phyloP scores from a whole-genome alignment of 768 basidiomycete species.

The Rhodotorula diobovata region DNA sequence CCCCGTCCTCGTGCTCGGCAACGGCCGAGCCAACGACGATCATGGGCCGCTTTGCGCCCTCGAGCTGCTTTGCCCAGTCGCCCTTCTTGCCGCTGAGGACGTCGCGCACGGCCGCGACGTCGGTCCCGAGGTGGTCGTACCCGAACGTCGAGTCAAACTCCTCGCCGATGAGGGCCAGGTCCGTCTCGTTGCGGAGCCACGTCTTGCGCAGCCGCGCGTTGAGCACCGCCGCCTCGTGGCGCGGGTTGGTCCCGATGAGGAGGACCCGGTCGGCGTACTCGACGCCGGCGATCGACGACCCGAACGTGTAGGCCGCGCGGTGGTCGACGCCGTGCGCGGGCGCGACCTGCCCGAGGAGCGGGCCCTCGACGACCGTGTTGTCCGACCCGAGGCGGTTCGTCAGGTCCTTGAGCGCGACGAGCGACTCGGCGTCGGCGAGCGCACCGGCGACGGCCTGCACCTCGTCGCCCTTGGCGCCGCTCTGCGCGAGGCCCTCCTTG shows the following conservation, averaged over 20 bases:
- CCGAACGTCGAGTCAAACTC: constrained; percentile 86
- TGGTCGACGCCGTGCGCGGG: constrained; percentile 80
- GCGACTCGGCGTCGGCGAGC: constrained; percentile 86
- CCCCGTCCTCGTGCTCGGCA: constrained; percentile 76
- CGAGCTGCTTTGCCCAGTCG: constrained; percentile 78
- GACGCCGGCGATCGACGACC: constrained; percentile 80
- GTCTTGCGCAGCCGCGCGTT: constrained; percentile 95
- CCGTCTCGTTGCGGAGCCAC: constrained; percentile 80
- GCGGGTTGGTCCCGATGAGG: constrained; percentile 90
- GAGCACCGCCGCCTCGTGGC: constrained; percentile 93
- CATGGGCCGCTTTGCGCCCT: constrained; percentile 79
- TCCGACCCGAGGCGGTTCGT: constrained; percentile 90
- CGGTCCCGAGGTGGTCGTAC: constrained; percentile 81
- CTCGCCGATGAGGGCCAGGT: constrained; percentile 85
- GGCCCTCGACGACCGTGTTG: constrained; percentile 76
- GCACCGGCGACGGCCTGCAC: constrained; percentile 92
- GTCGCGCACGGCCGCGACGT: constrained; percentile 66
- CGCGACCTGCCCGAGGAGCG: constrained; percentile 55
- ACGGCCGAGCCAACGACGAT: constrained; percentile 88
- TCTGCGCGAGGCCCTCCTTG: constrained; percentile 67
- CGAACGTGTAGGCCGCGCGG: constrained; percentile 95
- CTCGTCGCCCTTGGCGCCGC: constrained; percentile 82
- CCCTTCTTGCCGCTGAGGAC: constrained; percentile 61
- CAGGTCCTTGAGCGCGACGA: constrained; percentile 89
- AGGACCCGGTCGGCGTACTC: constrained; percentile 89